A percentile compares a stretch with the other conserved stretches of the same genome.
Conservation (phyloP, 2,329 filamentous ascomycete genomes). For the Colletotrichum paranaense region DNA sequence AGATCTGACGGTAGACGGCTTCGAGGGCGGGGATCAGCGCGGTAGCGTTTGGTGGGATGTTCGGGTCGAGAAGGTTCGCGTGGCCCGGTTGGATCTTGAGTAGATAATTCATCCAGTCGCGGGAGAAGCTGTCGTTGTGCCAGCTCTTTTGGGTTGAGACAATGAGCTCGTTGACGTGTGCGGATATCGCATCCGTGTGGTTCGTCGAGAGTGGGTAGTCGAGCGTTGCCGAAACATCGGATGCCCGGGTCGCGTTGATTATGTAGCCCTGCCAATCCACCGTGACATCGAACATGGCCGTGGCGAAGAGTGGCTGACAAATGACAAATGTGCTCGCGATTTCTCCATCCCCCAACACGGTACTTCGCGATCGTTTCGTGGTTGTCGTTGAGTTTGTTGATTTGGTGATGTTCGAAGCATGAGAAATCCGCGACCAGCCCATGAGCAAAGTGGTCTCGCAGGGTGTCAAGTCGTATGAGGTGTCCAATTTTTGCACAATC, state of each 20-base stretch:
- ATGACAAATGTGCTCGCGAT: constrained; percentile 38
- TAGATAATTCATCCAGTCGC: constrained; percentile 62
- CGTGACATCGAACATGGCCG: constrained; percentile 47
- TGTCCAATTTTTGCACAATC: not conserved
- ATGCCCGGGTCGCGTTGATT: constrained; percentile 28
- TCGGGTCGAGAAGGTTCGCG: constrained; percentile 47
- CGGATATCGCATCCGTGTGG: constrained; percentile 35
- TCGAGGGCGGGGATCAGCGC: constrained; percentile 36
- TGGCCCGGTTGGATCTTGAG: constrained; percentile 44
- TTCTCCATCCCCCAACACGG: not conserved
- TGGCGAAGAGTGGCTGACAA: constrained; percentile 44
- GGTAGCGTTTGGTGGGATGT: constrained; percentile 36
- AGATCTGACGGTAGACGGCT: constrained; percentile 41
- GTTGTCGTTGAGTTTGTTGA: not conserved
- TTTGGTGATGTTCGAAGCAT: constrained; percentile 17
- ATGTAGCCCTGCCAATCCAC: constrained; percentile 43
- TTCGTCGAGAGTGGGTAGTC: constrained; percentile 32
- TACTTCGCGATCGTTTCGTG: not conserved
- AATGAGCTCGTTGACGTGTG: constrained; percentile 26
- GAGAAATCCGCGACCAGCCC: constrained; percentile 40
- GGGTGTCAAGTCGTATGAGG: not conserved
- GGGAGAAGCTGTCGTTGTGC: constrained; percentile 59
- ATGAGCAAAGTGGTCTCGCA: constrained; percentile 38
- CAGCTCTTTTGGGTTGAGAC: constrained; percentile 39
- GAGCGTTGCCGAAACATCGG: constrained; percentile 31